Conservation (phyloP, 768 basidiomycete genomes). For the Cystofilobasidium capitatum region DNA sequence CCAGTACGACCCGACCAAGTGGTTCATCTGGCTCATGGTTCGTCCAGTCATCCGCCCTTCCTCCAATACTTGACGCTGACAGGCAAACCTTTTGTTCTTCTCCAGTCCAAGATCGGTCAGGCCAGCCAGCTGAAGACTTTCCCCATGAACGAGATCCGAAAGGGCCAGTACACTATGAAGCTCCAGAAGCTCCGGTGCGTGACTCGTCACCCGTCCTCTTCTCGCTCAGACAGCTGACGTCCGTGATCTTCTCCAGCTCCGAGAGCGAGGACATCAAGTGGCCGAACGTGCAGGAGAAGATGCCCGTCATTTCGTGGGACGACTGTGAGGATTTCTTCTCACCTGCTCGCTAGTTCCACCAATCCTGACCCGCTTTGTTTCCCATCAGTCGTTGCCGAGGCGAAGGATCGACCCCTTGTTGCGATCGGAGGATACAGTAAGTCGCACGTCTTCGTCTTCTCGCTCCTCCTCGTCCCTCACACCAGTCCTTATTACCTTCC, state of each 20-base stretch:
- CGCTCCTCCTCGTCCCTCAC: constrained; percentile 40
- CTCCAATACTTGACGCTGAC: no score
- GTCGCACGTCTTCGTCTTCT: no score
- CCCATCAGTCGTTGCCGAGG: constrained; percentile 53
- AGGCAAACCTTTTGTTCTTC: no score
- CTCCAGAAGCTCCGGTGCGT: constrained; percentile 62
- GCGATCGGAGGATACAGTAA: constrained; percentile 87
- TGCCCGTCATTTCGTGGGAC: constrained; percentile 79
- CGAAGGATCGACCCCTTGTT: constrained; percentile 66
- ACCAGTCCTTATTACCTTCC: no score
- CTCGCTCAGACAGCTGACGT: background rate
- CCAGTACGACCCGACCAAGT: constrained; percentile 89
- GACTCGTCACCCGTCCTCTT: background rate
- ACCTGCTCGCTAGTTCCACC: background rate
- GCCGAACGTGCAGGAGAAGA: constrained; percentile 64
- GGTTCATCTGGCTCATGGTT: constrained; percentile 65
- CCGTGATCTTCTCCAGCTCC: background rate
- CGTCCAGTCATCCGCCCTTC: background rate
- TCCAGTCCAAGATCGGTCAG: constrained; percentile 46
- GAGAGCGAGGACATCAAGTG: constrained; percentile 55
- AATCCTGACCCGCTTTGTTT: background rate
- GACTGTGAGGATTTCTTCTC: constrained; percentile 50
- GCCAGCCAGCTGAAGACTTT: constrained; percentile 75
- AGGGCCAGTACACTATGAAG: constrained; percentile 89
- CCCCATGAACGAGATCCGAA: constrained; percentile 77